Conservation (phyloP, 257 asterid genomes). For the Capsicum rhomboideum region DNA sequence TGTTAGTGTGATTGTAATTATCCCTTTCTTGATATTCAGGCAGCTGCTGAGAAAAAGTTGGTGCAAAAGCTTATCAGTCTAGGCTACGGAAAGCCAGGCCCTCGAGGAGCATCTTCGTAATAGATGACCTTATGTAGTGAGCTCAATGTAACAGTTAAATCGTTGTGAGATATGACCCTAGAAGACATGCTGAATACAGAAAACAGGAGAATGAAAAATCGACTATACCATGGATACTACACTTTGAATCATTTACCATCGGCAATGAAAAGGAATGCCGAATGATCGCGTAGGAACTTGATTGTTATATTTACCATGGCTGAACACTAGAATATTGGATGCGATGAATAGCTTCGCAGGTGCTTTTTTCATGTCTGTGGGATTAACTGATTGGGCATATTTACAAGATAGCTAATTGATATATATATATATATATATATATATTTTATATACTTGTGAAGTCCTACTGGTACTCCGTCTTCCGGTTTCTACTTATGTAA, state of each 20-base stretch:
- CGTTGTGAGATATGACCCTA: background rate
- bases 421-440: too few species aligned
- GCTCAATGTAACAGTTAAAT: background rate
- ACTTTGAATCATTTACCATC: background rate
- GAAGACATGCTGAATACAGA: background rate
- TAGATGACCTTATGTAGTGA: background rate
- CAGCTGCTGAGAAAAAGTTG: conserved; percentile 72
- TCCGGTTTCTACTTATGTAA: too few species aligned
- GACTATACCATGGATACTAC: background rate
- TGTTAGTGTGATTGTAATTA: background rate
- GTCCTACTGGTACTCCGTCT: too few species aligned
- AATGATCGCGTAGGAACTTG: background rate
- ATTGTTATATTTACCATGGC: background rate
- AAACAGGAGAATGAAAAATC: background rate
- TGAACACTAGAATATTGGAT: background rate
- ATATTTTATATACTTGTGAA: too few species aligned
- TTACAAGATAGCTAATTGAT: background rate
- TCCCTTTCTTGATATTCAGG: conserved; percentile 36
- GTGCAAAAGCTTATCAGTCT: conserved; percentile 62
- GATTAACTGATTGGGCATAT: background rate
- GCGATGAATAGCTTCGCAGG: background rate
- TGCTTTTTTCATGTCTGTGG: background rate
- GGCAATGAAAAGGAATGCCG: background rate
- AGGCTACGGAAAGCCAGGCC: conserved; percentile 46
- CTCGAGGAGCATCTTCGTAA: conserved; percentile 14